phyloP scores from a whole-genome alignment of 371 early-diverging fungal species.

The Chytridium lagenaria region DNA sequence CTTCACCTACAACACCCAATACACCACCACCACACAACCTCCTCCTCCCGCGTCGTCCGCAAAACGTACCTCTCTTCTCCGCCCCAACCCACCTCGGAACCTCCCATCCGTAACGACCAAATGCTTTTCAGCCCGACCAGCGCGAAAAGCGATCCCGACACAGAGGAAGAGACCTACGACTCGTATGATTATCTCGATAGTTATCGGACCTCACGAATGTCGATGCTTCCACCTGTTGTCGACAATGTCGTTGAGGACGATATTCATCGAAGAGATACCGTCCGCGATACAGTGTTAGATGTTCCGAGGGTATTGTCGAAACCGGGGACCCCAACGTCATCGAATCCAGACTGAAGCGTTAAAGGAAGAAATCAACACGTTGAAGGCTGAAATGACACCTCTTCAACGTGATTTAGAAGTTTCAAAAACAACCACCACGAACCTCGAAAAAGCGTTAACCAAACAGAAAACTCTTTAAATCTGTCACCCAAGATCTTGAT shows the following conservation, averaged over 20 bases:
- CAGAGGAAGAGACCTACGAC: neutral
- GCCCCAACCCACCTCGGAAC: neutral
- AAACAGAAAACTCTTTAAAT: too few relatives aligned
- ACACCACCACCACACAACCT: neutral
- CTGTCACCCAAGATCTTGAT: too few relatives aligned
- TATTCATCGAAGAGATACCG: neutral
- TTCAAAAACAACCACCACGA: too few relatives aligned
- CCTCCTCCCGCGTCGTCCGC: neutral
- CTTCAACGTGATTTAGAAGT: neutral
- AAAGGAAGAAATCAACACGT: neutral
- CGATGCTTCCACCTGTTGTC: neutral
- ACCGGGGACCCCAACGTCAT: neutral
- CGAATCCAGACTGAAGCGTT: neutral
- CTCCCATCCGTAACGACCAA: neutral
- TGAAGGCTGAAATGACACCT: neutral
- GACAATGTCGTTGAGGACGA: neutral
- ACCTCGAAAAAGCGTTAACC: too few relatives aligned
- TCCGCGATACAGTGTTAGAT: conserved; percentile 10
- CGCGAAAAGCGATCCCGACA: conserved; percentile 4
- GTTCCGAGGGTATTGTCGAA: neutral
- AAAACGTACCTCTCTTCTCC: neutral
- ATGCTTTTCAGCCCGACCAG: neutral
- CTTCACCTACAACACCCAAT: neutral
- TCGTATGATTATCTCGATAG: conserved; percentile 12
- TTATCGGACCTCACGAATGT: conserved; percentile 2